phyloP scores from a whole-genome alignment of 108 stramenopile species.

The Epithemia pelagica region DNA sequence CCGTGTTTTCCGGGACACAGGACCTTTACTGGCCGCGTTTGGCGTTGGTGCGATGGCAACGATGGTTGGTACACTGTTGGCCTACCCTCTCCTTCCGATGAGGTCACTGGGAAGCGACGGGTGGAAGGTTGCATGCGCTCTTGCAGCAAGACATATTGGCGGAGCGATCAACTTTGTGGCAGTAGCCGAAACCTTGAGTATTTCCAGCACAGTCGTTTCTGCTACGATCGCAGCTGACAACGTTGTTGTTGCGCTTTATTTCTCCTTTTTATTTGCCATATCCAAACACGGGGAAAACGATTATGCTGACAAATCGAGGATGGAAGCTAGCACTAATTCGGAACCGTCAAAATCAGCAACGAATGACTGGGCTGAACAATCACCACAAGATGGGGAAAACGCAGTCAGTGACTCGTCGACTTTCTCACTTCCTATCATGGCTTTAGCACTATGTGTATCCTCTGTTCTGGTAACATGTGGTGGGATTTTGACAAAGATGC shows the following conservation, averaged over 20 bases:
- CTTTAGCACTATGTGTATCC: constrained; percentile 53
- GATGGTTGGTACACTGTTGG: constrained; percentile 65
- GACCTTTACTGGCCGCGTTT: constrained; percentile 71
- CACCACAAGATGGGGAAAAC: constrained; percentile 9
- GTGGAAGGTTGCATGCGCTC: constrained; percentile 80
- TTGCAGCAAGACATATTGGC: constrained; percentile 90
- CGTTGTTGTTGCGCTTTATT: constrained; percentile 83
- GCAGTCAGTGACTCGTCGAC: constrained; percentile 1
- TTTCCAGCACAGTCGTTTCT: constrained; percentile 55
- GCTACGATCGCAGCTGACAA: constrained; percentile 85
- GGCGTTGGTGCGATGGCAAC: constrained; percentile 77
- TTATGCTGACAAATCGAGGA: constrained; percentile 5
- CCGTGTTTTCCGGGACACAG: constrained; percentile 67
- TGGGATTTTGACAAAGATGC: constrained; percentile 31
- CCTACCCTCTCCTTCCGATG: constrained; percentile 68
- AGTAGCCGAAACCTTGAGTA: constrained; percentile 74
- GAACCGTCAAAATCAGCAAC: not conserved
- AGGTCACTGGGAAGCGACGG: constrained; percentile 40
- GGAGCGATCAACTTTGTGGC: constrained; percentile 93
- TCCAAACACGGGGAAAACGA: constrained; percentile 20
- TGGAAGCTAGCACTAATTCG: constrained; percentile 14
- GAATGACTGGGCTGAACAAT: constrained; percentile 12
- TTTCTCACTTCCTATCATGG: constrained; percentile 51
- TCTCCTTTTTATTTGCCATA: constrained; percentile 71
- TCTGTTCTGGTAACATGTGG: constrained; percentile 61